These are phyloP conservation scores for barley (Hordeum vulgare) DNA, from an alignment of 176 grass and related monocot species.

Conservation along the genomic window MorexV3_pseudomolecules_assembly NC_058519.1:578330777-578331276, in stretches of 20 bases:
- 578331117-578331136: not conserved
- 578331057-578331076: slow-evolving; percentile 74
- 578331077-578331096: not conserved
- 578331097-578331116: not conserved
- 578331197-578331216: too few relatives aligned
- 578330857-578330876: not conserved
- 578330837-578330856: not conserved
- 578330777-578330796: not conserved
- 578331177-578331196: too few relatives aligned
- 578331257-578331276: too few relatives aligned
- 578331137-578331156: not conserved
- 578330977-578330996: not conserved
- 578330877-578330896: not conserved
- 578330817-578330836: not conserved
- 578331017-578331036: slow-evolving; percentile 87
- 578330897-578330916: not conserved
- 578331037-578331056: slow-evolving; percentile 60
- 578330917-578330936: not conserved
- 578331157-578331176: too few relatives aligned
- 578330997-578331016: slow-evolving; percentile 35
- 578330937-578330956: not conserved
- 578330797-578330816: not conserved
- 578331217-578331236: too few relatives aligned
- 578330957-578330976: not conserved
- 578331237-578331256: too few relatives aligned